Evolutionary conservation across 2,329 filamentous ascomycete genomes (phyloP).

Genomic region (Sporothrix brasiliensis): DNA sequence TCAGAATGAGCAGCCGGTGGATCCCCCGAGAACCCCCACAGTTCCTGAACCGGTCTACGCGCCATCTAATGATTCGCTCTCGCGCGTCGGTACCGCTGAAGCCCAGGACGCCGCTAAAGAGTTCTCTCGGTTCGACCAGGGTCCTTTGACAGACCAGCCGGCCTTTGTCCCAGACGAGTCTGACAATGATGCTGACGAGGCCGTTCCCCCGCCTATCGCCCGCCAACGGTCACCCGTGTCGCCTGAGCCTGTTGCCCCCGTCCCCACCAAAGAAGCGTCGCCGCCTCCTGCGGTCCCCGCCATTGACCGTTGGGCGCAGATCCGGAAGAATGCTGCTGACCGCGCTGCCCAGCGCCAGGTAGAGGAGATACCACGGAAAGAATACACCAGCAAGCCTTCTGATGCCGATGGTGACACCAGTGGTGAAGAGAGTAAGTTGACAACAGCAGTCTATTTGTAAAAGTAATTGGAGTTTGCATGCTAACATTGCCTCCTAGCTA

Average conservation of each 20-base stretch:
- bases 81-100: constrained; percentile 63
- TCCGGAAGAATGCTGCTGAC: constrained; percentile 89
- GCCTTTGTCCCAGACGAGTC: constrained; percentile 69
- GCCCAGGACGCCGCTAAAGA: constrained; percentile 62
- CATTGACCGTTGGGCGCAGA: constrained; percentile 91
- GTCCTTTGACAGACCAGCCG: constrained; percentile 82
- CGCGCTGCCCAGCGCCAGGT: constrained; percentile 67
- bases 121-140: constrained; percentile 78
- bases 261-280: background rate
- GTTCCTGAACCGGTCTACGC: constrained; percentile 48
- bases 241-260: constrained; percentile 17
- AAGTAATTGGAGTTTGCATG: background rate
- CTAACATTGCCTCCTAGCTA: constrained; percentile 61
- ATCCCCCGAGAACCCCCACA: constrained; percentile 35
- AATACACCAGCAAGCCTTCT: constrained; percentile 58
- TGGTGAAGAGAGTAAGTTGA: constrained; percentile 83
- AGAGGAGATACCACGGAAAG: constrained; percentile 65
- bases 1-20: constrained; percentile 36
- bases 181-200: constrained; percentile 54
- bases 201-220: constrained; percentile 56
- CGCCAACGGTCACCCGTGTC: constrained; percentile 43
- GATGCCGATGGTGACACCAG: constrained; percentile 85
- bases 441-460: background rate
- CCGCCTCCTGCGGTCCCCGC: constrained; percentile 39
- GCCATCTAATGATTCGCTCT: constrained; percentile 53